Conservation (phyloP, 805 yeast species). For the Ogataea minuta region DNA sequence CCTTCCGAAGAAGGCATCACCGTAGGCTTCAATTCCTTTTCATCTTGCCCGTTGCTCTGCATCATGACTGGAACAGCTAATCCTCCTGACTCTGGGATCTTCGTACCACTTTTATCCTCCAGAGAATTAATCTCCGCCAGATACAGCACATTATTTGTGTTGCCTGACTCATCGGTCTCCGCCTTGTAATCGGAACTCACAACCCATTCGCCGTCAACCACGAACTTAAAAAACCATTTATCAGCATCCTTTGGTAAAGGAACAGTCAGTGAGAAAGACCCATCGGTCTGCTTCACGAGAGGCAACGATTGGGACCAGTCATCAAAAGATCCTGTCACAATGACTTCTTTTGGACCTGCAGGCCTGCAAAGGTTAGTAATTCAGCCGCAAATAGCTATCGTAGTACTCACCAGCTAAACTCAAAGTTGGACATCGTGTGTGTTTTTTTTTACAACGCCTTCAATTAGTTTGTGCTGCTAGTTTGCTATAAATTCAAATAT, state of each 20-base stretch:
- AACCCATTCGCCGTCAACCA: constrained; percentile 61
- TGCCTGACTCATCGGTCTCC: constrained; percentile 50
- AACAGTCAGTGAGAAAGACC: constrained; percentile 32
- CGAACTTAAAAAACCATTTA: constrained; percentile 47
- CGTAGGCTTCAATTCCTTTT: constrained; percentile 57
- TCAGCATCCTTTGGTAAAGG: constrained; percentile 28
- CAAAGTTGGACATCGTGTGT: constrained; percentile 22
- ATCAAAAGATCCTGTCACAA: constrained; percentile 61
- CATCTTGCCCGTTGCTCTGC: constrained; percentile 48
- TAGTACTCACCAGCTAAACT: constrained; percentile 28
- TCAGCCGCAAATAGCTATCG: no score
- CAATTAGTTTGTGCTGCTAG: constrained; percentile 9
- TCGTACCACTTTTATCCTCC: constrained; percentile 30
- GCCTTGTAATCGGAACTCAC: constrained; percentile 39
- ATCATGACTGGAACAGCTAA: constrained; percentile 29
- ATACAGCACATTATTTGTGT: constrained; percentile 49
- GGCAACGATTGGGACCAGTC: constrained; percentile 52
- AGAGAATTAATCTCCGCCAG: constrained; percentile 35
- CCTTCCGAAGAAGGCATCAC: constrained; percentile 48
- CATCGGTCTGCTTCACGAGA: constrained; percentile 43
- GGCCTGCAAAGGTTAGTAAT: constrained; percentile 26
- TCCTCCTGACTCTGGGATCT: constrained; percentile 50
- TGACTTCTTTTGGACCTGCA: constrained; percentile 39
- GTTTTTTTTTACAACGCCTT: constrained; percentile 19
- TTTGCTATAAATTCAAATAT: constrained; percentile 21